These are phyloP conservation scores for Starmera pachycereana DNA, from an alignment of 805 yeast genomes.

Conservation along the genomic window DNA sequence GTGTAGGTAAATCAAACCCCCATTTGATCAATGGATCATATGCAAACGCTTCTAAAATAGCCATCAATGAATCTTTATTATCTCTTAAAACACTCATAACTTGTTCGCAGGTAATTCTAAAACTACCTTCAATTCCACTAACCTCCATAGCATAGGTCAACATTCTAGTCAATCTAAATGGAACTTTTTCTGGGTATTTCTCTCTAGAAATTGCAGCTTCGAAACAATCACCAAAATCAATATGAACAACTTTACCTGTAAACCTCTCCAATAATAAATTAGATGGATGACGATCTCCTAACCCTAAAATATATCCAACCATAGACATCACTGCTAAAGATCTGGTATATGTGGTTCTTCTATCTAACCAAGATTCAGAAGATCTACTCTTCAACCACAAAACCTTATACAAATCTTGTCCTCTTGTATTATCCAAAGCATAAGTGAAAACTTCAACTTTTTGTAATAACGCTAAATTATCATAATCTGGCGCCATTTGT, in stretches of 20 bases:
- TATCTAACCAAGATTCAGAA: conserved; percentile 95
- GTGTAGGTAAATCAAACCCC: conserved; percentile 93
- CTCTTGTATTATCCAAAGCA: conserved; percentile 89
- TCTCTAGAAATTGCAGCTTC: conserved; percentile 96
- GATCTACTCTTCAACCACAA: conserved; percentile 94
- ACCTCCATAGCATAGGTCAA: conserved; percentile 98
- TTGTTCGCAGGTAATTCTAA: conserved; percentile 92
- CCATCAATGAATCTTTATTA: conserved; percentile 94
- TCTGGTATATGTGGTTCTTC: conserved; percentile 92
- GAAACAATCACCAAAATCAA: conserved; percentile 98
- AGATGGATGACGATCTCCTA: conserved; percentile 97
- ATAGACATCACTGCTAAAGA: conserved; percentile 97
- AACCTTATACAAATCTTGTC: conserved; percentile 92
- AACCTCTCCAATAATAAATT: conserved; percentile 89
- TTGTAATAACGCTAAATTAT: conserved; percentile 75
- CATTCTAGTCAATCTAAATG: conserved; percentile 95
- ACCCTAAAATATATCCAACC: conserved; percentile 94
- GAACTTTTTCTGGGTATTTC: conserved; percentile 96
- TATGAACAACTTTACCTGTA: conserved; percentile 93
- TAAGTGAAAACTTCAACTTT: conserved; percentile 95
- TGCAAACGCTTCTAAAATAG: conserved; percentile 95
- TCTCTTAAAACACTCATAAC: conserved; percentile 92
- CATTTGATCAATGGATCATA: conserved; percentile 97
- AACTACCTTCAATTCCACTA: conserved; percentile 95
- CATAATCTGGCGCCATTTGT: conserved; percentile 96